phyloP scores from a whole-genome alignment of 352 stramenopile genomes.

The Lagenidium giganteum region DNA sequence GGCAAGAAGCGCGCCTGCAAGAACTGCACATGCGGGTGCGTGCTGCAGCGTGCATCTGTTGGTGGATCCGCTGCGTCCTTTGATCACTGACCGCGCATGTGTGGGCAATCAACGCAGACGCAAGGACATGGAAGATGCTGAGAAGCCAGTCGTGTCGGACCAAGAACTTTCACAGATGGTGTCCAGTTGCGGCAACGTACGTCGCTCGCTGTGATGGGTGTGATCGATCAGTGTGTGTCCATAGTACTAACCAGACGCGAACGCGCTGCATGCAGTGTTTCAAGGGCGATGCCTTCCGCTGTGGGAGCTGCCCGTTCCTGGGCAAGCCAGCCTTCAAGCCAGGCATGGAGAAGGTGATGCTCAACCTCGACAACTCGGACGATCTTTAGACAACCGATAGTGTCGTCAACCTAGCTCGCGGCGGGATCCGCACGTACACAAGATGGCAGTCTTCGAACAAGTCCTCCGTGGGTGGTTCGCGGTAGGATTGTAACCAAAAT shows the following conservation, averaged over 20 bases:
- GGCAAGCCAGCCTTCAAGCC: constrained; percentile 96
- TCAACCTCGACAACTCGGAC: constrained; percentile 75
- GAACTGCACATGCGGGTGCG: constrained; percentile 95
- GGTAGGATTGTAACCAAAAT: too few species aligned
- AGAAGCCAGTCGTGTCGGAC: constrained; percentile 69
- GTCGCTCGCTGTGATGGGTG: not conserved
- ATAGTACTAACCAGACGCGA: too few species aligned
- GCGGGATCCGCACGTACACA: too few species aligned
- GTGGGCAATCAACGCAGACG: constrained; percentile 23
- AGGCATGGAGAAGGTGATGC: constrained; percentile 80
- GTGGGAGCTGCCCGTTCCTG: constrained; percentile 94
- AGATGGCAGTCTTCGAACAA: too few species aligned
- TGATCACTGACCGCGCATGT: not conserved
- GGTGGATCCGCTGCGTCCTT: too few species aligned
- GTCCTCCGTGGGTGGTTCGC: too few species aligned
- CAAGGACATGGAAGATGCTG: constrained; percentile 68
- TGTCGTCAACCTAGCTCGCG: too few species aligned
- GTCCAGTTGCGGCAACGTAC: constrained; percentile 82
- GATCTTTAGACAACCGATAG: too few species aligned
- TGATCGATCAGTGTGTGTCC: too few species aligned
- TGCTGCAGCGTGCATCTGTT: constrained; percentile 45
- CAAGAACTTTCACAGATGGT: constrained; percentile 72
- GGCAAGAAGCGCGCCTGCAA: constrained; percentile 94
- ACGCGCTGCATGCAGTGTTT: constrained; percentile 85
- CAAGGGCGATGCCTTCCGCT: constrained; percentile 97